Base-by-base conservation (phyloP, 306 rosid species). In the Gleditsia sinensis region DNA sequence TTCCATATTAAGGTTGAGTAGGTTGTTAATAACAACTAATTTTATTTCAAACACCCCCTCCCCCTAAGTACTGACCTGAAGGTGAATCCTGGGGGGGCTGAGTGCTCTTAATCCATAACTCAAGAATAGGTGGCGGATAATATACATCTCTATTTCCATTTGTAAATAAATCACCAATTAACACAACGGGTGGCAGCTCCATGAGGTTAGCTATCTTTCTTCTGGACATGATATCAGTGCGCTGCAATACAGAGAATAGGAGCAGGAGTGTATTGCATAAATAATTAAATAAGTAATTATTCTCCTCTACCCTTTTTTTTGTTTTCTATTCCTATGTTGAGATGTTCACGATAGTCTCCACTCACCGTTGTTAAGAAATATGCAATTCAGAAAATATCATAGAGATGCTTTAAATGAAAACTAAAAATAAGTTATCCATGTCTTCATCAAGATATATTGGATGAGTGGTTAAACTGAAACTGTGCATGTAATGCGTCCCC, bases 121-220 rank as follows among this genome's bases (percentile, higher is more conserved):
- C 85, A 39, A 94, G 76, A 60, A 90, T 76, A 70, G 91, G 89
- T 32, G 40, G 60, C 21, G 96, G 98, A 86, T 91, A 94, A 84
- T 92, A 82, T 73, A 87, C 60, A 72, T 81, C 78, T 67, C 72
- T 68, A 63, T 67, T 80, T 79, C 82, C 91, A 45, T 55, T 75
- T 57, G 77, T 60, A 67, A 82, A 86, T 86, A 86, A 84, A 69
- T 75, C 64, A 61, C 76, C 87, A 56, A 78, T 75, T 66, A 94
- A 79, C 70, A 80, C 88, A 71, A 78, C 67, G 11, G 90, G 89
- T 42, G 98, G 98, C 56, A 87, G 74, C 72, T 88, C 90, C 96
- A 90, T 86, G 80, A 91, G 91, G 81, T 80, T 72, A 46, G 62
- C 79, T 62, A 84, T 82, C 89, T 92, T 90, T 79, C 43, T 69